Percentiles rank a stretch among this genome's conserved stretches.
These are phyloP conservation scores for Diaporthe sp. DNA, from an alignment of 2,329 filamentous ascomycete species.

Conservation along the genomic window DNA sequence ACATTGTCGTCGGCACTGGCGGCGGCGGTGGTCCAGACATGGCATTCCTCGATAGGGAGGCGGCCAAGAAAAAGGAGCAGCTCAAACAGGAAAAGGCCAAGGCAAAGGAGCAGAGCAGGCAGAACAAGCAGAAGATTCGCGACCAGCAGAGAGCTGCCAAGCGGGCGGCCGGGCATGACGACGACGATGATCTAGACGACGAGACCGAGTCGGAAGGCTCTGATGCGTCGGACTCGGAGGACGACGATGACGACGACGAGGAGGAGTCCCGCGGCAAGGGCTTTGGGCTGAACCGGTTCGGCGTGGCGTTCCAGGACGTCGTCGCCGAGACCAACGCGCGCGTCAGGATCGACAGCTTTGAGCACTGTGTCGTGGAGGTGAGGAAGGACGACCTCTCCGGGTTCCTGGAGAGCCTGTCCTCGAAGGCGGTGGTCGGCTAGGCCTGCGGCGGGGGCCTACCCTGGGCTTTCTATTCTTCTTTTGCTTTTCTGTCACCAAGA, in stretches of 20 bases:
- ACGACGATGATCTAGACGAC: conserved; percentile 64
- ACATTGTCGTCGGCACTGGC: conserved; percentile 93
- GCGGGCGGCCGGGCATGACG: conserved; percentile 60
- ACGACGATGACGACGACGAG: conserved; percentile 62
- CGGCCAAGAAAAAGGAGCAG: conserved; percentile 72
- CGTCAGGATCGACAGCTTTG: conserved; percentile 95
- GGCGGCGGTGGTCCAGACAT: conserved; percentile 85
- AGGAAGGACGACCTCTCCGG: conserved; percentile 92
- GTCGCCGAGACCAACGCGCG: conserved; percentile 90
- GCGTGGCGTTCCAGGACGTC: conserved; percentile 95
- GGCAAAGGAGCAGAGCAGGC: conserved; percentile 70
- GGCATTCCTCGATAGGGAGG: conserved; percentile 77
- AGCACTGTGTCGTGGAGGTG: conserved; percentile 98
- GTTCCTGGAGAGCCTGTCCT: conserved; percentile 92
- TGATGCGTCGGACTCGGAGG: conserved; percentile 57
- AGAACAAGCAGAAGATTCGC: conserved; percentile 69
- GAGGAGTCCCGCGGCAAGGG: conserved; percentile 70
- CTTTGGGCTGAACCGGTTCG: conserved; percentile 89
- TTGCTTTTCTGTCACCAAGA: conserved; percentile 23
- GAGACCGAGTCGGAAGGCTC: conserved; percentile 60
- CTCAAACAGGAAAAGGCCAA: conserved; percentile 75
- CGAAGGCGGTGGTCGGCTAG: conserved; percentile 85
- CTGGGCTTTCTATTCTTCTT: background rate
- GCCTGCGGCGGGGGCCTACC: background rate
- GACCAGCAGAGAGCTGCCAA: conserved; percentile 74